Evolutionary conservation across 2,329 filamentous ascomycete genomes (phyloP), one percentile per base, ranked within the genome.

Genomic region (Didymella arachidicola): DNA sequence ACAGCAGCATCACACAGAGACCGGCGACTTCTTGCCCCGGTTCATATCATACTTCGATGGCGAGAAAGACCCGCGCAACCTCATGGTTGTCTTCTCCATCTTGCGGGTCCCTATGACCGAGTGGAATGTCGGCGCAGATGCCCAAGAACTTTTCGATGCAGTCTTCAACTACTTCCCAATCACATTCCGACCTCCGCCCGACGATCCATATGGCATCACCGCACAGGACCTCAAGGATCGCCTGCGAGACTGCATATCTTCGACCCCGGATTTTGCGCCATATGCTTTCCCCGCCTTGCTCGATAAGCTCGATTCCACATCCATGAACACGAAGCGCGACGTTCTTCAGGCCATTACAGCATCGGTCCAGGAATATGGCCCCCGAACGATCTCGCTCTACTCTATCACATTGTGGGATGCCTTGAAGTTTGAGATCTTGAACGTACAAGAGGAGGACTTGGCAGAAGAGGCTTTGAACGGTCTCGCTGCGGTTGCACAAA

Each of bases 91-190:
- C 1, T 90, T 90, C 67, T 89, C 87, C 0, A 84, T 89, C 58
- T 72, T 89, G 27, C 86, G 83, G 67, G 87, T 89, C 14, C 81
- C 89, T 2, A 88, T 89, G 82, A 81, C 87, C 7, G 87, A 90
- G 72, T 90, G 88, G 86, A 83, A 86, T 63, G 84, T 89, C 58
- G 80, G 82, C 3, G 80, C 81, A 38, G 81, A 88, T 72, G 83
- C 83, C 8, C 59, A 77, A 69, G 80, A 83, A 29, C 79, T 89
- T 43, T 90, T 90, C 69, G 88, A 90, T 63, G 82, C 87, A 3
- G 87, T 88, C 18, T 90, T 89, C 75, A 89, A 89, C 67, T 90
- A 90, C 72, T 90, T 90, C 69, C 87, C 87, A 0, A 89, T 90
- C 64, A 89, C 87, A 0, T 90, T 90, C 75, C 83, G 86, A 67